phyloP scores from a whole-genome alignment of 2,329 filamentous ascomycete genomes.

The Verticillium nubilum region DNA sequence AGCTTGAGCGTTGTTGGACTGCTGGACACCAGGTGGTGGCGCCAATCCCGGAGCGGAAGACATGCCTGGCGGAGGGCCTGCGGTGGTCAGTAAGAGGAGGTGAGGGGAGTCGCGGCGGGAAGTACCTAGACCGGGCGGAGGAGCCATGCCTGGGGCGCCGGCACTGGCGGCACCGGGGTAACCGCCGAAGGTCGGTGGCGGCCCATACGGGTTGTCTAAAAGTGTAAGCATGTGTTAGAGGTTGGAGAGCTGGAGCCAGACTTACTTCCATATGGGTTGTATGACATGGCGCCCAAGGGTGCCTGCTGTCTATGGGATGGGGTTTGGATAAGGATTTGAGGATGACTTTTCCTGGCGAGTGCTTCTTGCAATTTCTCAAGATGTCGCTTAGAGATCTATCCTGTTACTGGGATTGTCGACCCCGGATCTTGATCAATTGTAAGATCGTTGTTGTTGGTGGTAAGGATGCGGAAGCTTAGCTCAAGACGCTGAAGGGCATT shows the following conservation, averaged over 20 bases:
- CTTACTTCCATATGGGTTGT: constrained; percentile 56
- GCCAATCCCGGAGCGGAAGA: constrained; percentile 74
- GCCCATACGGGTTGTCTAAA: constrained; percentile 58
- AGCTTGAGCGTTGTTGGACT: constrained; percentile 67
- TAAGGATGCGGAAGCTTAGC: neutral
- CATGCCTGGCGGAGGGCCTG: constrained; percentile 72
- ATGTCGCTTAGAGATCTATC: neutral
- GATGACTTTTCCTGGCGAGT: neutral
- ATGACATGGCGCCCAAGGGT: constrained; percentile 39
- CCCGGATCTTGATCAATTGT: neutral
- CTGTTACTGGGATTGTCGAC: neutral
- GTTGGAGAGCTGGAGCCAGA: constrained; percentile 2
- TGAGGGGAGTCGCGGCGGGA: neutral
- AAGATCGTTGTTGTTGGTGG: neutral
- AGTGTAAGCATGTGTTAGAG: constrained; percentile 1
- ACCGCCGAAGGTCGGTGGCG: constrained; percentile 66
- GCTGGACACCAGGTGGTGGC: constrained; percentile 72
- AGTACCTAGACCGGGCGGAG: constrained; percentile 79
- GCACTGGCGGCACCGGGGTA: constrained; percentile 57
- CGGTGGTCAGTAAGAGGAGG: constrained; percentile 12
- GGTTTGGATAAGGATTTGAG: neutral
- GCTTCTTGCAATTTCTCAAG: neutral
- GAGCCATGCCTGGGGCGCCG: constrained; percentile 61
- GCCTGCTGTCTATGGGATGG: neutral
- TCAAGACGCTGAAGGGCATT: neutral